Conservation (phyloP, 305 asterid species). For the Plantago rigida region DNA sequence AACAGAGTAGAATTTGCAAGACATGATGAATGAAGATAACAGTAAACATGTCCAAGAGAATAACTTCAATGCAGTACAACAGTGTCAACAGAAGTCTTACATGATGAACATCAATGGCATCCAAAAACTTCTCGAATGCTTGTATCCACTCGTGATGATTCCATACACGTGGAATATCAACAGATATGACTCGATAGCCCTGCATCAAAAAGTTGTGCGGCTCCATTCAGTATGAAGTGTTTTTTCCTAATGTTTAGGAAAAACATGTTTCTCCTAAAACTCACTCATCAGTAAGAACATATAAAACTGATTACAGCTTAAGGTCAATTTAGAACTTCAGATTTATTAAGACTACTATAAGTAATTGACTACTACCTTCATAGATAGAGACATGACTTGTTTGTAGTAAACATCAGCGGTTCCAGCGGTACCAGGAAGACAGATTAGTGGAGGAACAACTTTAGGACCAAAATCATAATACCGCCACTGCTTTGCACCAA, state of each 20-base stretch:
- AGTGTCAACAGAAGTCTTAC: conserved; percentile 44
- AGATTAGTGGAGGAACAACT: conserved; percentile 79
- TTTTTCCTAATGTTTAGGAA: too few relatives aligned
- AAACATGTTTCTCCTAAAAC: too few relatives aligned
- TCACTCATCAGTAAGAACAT: too few relatives aligned
- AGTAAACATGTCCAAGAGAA: background rate
- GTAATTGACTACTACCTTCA: conserved; percentile 47
- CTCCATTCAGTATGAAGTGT: too few relatives aligned
- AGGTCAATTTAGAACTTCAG: background rate
- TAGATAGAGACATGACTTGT: conserved; percentile 83
- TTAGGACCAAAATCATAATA: conserved; percentile 96
- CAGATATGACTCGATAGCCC: conserved; percentile 91
- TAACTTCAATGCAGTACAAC: background rate
- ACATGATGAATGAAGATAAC: too few relatives aligned
- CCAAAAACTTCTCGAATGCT: conserved; percentile 93
- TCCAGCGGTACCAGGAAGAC: conserved; percentile 91
- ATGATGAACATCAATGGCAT: conserved; percentile 87
- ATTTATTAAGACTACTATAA: conserved; percentile 1
- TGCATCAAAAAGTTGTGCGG: conserved; percentile 24
- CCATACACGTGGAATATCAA: conserved; percentile 92
- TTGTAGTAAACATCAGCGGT: conserved; percentile 92
- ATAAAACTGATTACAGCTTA: background rate
- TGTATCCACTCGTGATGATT: conserved; percentile 85
- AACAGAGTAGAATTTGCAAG: too few relatives aligned
- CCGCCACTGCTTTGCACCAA: conserved; percentile 90